Conservation (phyloP, 139 green algal species). For the Micromonas pusilla region DNA sequence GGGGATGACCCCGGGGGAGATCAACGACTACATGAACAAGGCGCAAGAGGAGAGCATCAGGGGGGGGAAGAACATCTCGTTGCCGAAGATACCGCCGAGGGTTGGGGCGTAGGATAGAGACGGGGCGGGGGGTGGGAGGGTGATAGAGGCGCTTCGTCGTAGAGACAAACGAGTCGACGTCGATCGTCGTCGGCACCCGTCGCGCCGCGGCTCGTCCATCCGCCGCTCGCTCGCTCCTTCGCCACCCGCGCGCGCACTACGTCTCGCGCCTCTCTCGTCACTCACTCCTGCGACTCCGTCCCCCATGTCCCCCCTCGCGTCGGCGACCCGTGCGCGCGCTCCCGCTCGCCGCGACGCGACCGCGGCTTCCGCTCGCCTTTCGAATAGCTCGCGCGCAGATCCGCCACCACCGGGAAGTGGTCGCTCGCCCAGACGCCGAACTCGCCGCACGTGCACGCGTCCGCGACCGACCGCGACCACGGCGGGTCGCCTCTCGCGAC, state of each 20-base stretch:
- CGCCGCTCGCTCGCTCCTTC: too few relatives aligned
- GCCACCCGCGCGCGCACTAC: too few relatives aligned
- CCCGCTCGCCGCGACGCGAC: neutral
- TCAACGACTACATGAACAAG: neutral
- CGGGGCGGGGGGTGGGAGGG: too few relatives aligned
- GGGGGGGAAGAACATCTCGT: neutral
- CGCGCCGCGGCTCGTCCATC: too few relatives aligned
- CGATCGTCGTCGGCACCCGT: too few relatives aligned
- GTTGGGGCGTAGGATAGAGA: too few relatives aligned
- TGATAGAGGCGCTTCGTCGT: neutral
- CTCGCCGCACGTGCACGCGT: neutral
- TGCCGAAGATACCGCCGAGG: neutral
- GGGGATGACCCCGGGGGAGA: slow-evolving; percentile 21
- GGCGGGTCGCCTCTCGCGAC: too few relatives aligned
- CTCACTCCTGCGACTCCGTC: too few relatives aligned
- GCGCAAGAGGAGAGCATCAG: neutral
- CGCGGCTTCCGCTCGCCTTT: neutral
- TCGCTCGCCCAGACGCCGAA: neutral
- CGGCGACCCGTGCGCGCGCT: too few relatives aligned
- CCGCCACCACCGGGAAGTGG: neutral
- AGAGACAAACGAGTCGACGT: too few relatives aligned
- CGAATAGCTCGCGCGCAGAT: neutral
- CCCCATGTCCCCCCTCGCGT: too few relatives aligned
- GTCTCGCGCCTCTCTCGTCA: too few relatives aligned
- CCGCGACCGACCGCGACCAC: neutral